Evolutionary conservation across 768 basidiomycete genomes (phyloP).

Genomic region (Suillus subaureus): DNA sequence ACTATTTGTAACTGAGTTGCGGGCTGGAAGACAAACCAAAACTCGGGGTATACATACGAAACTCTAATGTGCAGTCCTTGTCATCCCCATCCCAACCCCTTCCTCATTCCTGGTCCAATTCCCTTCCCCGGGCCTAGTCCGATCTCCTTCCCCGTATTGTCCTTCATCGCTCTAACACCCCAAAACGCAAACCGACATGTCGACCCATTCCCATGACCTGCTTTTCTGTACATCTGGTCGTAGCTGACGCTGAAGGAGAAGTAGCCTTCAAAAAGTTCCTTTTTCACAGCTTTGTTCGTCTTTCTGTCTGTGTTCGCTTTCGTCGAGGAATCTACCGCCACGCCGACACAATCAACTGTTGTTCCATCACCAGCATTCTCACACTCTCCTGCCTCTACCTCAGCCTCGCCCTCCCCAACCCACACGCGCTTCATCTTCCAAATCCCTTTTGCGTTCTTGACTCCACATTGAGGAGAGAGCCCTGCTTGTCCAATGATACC

Average conservation of each 20-base stretch:
- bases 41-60: background rate
- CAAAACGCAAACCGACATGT: slow-evolving; percentile 36
- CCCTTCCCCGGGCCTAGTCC: slow-evolving; percentile 33
- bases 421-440: slow-evolving; percentile 40
- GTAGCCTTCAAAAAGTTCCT: slow-evolving; percentile 43
- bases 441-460: slow-evolving; percentile 34
- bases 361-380: background rate
- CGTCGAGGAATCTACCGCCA: slow-evolving; percentile 9
- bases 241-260: slow-evolving; percentile 39
- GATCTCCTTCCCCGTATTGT: slow-evolving; percentile 35
- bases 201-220: slow-evolving; percentile 38
- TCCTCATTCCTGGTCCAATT: slow-evolving; percentile 12
- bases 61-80: background rate
- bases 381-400: background rate
- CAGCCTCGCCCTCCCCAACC: slow-evolving; percentile 17
- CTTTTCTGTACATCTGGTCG: slow-evolving; percentile 36
- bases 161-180: slow-evolving; percentile 40
- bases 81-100: background rate
- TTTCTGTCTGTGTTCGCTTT: background rate
- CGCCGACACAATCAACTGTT: slow-evolving; percentile 16
- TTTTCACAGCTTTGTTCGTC: slow-evolving; percentile 10
- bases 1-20: background rate
- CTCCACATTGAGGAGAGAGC: slow-evolving; percentile 32
- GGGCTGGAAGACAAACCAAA: background rate
- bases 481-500: slow-evolving; percentile 32